Base-by-base conservation (phyloP, 257 asterid species). In the Rauvolfia tetraphylla region DNA sequence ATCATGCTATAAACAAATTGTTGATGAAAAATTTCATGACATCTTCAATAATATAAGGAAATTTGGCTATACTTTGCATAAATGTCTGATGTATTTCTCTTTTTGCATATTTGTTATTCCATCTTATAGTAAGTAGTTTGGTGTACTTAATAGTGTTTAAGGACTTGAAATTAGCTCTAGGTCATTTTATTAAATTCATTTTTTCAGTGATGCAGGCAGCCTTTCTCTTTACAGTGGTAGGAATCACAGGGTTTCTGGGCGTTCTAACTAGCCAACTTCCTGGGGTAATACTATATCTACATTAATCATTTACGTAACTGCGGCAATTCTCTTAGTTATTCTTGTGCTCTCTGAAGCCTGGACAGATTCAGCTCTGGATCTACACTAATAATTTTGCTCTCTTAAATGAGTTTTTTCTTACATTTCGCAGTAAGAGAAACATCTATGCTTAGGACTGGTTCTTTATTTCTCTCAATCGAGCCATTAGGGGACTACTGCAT, bases 131-230 rank as follows among this genome's bases (percentile, higher is more conserved):
- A 63, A 67, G n/a, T 38, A 39, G 27, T 20, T 67, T 20, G 0
- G 38, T 23, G 12, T 20, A 11, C 20, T 23, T 38, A 22, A 67
- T 67, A 67, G 4, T 36, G 20, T 38, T 22, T 41, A 27, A 11
- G 31, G 41, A 59, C 20, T 58, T 74, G 23, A 39, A 10, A 18
- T 27, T 62, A n/a, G 73, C 31, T 41, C 36, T 58, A 51, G 41
- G 22, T 36, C 36, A 22, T 83, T 81, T 79, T 79, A 79, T 89
- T 87, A 87, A 89, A 87, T 89, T 88, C 90, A 92, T 83, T 83
- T 81, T 75, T 84, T 87, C 93, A 91, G 94, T 88, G 90, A 88
- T 88, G 89, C 96, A 95, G 99, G 98, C 98, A 75, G 99, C 99
- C 76, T 95, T 95, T 82, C 94, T 95, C 81, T 91, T 90, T 83